phyloP scores from a whole-genome alignment of 306 rosid species.

The Luffa acutangula region DNA sequence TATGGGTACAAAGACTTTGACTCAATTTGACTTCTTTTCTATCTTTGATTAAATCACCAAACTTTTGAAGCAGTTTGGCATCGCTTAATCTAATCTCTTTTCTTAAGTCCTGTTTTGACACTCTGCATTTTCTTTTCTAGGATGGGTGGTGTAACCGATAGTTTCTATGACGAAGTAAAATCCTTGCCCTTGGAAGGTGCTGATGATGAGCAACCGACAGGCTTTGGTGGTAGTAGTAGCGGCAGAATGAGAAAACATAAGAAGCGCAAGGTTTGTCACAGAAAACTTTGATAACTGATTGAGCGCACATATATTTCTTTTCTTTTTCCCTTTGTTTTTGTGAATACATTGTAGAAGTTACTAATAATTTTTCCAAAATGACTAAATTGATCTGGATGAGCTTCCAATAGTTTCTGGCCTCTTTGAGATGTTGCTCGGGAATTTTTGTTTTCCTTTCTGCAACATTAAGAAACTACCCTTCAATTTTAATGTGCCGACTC shows the following conservation, averaged over 20 bases:
- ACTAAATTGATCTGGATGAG: background rate
- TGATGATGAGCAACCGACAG: constrained; percentile 24
- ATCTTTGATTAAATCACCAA: background rate
- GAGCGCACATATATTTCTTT: background rate
- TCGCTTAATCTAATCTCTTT: background rate
- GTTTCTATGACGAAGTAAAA: constrained; percentile 72
- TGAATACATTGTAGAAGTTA: background rate
- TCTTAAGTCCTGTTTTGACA: background rate
- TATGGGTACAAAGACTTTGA: constrained; percentile 46
- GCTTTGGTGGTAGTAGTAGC: constrained; percentile 21
- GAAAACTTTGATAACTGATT: background rate
- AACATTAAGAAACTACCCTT: background rate
- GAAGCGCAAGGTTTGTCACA: constrained; percentile 54
- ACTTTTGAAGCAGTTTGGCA: background rate
- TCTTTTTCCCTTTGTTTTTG: background rate
- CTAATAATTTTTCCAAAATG: background rate
- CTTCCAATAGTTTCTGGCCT: background rate
- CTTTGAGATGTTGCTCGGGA: background rate
- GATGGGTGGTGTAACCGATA: constrained; percentile 70
- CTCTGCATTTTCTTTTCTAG: constrained; percentile 29
- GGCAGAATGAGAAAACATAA: constrained; percentile 36
- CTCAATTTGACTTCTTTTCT: background rate
- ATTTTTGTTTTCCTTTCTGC: background rate
- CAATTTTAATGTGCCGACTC: background rate
- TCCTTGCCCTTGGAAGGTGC: constrained; percentile 51